Base-by-base conservation (phyloP, 129 eudicot species). In the Escallonia herrerae region DNA sequence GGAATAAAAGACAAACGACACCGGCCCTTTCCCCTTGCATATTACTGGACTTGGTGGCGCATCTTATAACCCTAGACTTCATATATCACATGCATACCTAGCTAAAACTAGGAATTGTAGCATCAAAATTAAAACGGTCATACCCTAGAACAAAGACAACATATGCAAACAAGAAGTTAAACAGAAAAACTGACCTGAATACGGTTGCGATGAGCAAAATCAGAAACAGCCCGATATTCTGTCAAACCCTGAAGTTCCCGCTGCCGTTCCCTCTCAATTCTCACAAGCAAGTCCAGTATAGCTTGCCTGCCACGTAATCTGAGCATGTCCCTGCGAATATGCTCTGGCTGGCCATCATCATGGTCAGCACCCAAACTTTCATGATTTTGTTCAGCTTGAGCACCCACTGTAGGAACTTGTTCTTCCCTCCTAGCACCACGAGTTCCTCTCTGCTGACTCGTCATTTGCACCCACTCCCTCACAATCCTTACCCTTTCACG, bases 251-350 rank as follows among this genome's bases (percentile, higher is more conserved):
- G 73, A 66, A 94, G 96, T 78, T 94, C 99, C 78, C 97, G 77
- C 72, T 94, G 97, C 42, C 99, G 79, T 71, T 94, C 99, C 59
- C 97, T 79, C 74, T 86, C 99, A 76, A 82, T 80, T 76, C 99
- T 80, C 68, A 94, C 81, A 56, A 94, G 99, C 73, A 94, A 74
- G 77, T 94, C 99, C 65, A 94, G 63, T 58, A 94, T 41, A 40
- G 97, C 99, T 76, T 89, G 99, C 59, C 99, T 87, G 45, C 99
- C 99, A 43, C 97, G 91, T 71, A 94, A 64, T 83, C 99, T 84
- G 68, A 83, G 76, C 81, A 83, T 77, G 79, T 94, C 99, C 74
- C 97, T 80, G 14, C 88, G 95, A 49, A 84, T 76, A 80, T 82
- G 96, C 84, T 94, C 99, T 5, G 95, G 93, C 56, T 80, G 95